Evolutionary conservation across 78 protist species (phyloP).

Genomic region (Chrysochromulina parva): DNA sequence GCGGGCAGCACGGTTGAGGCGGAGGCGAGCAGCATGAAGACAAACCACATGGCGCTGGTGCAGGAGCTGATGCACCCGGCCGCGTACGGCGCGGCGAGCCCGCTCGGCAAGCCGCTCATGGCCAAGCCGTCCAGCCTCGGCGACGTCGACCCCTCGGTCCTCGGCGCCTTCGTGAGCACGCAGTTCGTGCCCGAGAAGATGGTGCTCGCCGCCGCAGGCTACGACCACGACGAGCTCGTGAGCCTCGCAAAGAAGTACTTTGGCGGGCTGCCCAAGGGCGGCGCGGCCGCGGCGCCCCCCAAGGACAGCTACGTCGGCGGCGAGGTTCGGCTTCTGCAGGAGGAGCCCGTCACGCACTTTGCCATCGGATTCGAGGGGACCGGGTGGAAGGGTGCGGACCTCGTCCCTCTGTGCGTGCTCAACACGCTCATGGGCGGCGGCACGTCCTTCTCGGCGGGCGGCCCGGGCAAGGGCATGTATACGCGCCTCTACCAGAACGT

Average conservation of each 20-base stretch:
- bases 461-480: constrained; percentile 66
- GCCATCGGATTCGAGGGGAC: not conserved
- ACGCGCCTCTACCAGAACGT: constrained; percentile 40
- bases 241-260: not conserved
- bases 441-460: constrained; percentile 62
- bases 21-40: not conserved
- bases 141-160: not conserved
- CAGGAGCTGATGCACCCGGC: not conserved
- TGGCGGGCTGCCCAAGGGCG: not conserved
- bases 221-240: constrained; percentile 36
- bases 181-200: not conserved
- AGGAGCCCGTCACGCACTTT: not conserved
- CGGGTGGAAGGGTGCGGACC: constrained; percentile 21
- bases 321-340: not conserved
- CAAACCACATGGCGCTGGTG: not conserved
- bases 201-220: constrained; percentile 51
- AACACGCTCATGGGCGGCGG: constrained; percentile 64
- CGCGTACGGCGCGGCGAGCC: not conserved
- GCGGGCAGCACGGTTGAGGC: not conserved
- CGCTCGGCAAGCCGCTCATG: constrained; percentile 27
- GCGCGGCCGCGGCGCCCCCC: not conserved
- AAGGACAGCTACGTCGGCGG: not conserved
- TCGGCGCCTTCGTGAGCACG: not conserved
- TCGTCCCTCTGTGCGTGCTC: constrained; percentile 23
- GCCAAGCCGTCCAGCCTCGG: not conserved